Conservation (phyloP, 2,329 filamentous ascomycete species). For the Exophiala lecanii-corni region DNA sequence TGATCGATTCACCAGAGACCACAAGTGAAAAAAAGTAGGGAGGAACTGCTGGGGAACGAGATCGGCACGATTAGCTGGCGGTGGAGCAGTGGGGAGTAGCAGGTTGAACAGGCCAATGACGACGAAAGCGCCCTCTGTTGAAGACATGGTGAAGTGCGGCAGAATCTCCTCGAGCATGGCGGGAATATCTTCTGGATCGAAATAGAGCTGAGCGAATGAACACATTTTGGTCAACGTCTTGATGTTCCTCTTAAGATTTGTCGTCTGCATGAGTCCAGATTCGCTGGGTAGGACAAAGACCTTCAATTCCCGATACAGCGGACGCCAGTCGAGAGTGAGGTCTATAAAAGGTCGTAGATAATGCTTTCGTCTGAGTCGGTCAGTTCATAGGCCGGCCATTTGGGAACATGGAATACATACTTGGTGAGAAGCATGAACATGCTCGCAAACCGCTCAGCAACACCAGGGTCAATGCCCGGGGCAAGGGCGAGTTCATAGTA, state of each 20-base stretch:
- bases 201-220: slow-evolving; percentile 85
- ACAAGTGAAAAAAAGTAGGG: slow-evolving; percentile 92
- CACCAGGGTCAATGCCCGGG: slow-evolving; percentile 75
- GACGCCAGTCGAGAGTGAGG: slow-evolving; percentile 86
- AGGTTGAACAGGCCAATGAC: slow-evolving; percentile 84
- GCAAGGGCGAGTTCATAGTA: slow-evolving; percentile 93
- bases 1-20: slow-evolving; percentile 88
- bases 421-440: slow-evolving; percentile 97
- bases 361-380: slow-evolving; percentile 70
- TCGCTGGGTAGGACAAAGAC: slow-evolving; percentile 82
- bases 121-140: slow-evolving; percentile 86
- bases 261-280: slow-evolving; percentile 59
- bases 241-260: slow-evolving; percentile 61
- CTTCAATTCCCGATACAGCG: slow-evolving; percentile 89
- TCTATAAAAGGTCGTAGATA: slow-evolving; percentile 89
- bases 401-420: slow-evolving; percentile 54
- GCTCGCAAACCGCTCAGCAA: slow-evolving; percentile 86
- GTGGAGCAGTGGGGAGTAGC: slow-evolving; percentile 77
- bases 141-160: slow-evolving; percentile 88
- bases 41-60: slow-evolving; percentile 85
- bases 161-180: slow-evolving; percentile 76
- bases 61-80: slow-evolving; percentile 64
- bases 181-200: slow-evolving; percentile 80
- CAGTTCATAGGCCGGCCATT: slow-evolving; percentile 27
- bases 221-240: slow-evolving; percentile 81